Percentiles rank a stretch among this genome's conserved stretches.
Conservation (phyloP, 2,329 filamentous ascomycete species). For the Paracoccidioides lutzii region DNA sequence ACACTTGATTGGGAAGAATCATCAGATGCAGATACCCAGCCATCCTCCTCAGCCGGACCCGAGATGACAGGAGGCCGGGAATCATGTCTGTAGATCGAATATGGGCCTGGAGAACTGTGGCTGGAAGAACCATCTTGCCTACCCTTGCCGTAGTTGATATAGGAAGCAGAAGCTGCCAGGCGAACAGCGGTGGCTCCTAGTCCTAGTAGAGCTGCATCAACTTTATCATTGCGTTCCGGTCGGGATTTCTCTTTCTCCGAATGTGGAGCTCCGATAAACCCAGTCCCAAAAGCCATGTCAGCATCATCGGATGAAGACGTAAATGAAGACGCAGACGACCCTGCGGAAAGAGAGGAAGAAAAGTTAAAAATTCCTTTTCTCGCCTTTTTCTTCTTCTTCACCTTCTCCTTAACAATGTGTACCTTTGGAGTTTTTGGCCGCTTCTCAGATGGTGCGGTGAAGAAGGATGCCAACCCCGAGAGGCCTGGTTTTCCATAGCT, state of each 20-base stretch:
- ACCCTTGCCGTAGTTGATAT: constrained; percentile 21
- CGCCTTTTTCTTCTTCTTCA: constrained; percentile 34
- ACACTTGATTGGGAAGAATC: constrained; percentile 41
- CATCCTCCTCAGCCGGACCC: constrained; percentile 36
- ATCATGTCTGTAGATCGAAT: constrained; percentile 14
- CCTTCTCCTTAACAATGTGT: constrained; percentile 17
- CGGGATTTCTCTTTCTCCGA: constrained; percentile 24
- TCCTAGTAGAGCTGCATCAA: constrained; percentile 36
- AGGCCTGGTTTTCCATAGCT: constrained; percentile 36
- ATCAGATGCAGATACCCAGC: constrained; percentile 47
- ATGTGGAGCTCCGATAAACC: constrained; percentile 28
- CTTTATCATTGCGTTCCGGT: constrained; percentile 21
- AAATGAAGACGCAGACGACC: constrained; percentile 17
- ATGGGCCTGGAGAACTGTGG: constrained; percentile 19
- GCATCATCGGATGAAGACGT: constrained; percentile 44
- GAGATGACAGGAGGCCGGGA: constrained; percentile 11
- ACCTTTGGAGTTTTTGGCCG: constrained; percentile 26
- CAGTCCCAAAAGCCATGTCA: constrained; percentile 55
- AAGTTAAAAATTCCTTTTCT: constrained; percentile 41
- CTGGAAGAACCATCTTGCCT: constrained; percentile 23
- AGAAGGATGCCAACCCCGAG: constrained; percentile 50
- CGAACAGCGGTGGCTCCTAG: constrained; percentile 36
- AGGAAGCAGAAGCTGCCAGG: constrained; percentile 29
- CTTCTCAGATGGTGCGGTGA: constrained; percentile 47
- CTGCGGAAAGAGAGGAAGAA: constrained; percentile 24